These are phyloP conservation scores for Saccharomycopsis javanensis DNA, from an alignment of 805 yeast species.

Conservation along the genomic window DNA sequence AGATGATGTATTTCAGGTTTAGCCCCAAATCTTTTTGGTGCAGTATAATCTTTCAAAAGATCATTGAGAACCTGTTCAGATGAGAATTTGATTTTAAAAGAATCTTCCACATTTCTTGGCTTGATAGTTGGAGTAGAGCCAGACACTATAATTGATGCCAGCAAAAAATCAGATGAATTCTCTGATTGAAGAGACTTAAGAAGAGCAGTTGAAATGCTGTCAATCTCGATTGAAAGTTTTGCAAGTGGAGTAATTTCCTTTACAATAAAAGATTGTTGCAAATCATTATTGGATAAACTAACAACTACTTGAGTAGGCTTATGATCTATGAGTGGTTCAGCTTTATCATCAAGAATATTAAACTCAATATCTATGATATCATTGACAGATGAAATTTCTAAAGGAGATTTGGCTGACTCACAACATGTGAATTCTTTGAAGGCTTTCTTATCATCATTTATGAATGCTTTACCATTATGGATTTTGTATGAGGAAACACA, in stretches of 20 bases:
- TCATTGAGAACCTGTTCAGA: background rate
- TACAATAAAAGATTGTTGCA: conserved; percentile 14
- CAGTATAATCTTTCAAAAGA: background rate
- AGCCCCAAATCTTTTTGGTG: conserved; percentile 8
- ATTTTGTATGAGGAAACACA: conserved; percentile 3
- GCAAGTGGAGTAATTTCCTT: conserved; percentile 5
- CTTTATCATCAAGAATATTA: conserved; percentile 7
- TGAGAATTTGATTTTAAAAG: conserved; percentile 3
- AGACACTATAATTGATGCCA: background rate
- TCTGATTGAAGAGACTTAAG: background rate
- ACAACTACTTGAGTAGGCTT: conserved; percentile 17
- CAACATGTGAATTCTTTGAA: conserved; percentile 16
- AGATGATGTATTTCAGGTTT: conserved; percentile 17
- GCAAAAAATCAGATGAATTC: background rate
- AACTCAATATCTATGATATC: conserved; percentile 14
- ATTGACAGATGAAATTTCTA: background rate
- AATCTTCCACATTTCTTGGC: conserved; percentile 1
- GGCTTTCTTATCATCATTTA: background rate
- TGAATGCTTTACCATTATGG: conserved; percentile 3
- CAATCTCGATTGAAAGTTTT: conserved; percentile 6
- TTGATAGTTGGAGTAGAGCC: background rate
- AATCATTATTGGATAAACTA: background rate
- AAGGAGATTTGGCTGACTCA: conserved; percentile 4
- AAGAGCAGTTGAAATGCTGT: background rate
- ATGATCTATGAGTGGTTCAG: conserved; percentile 6